Conservation (phyloP, 2,329 filamentous ascomycete species). For the Huntiella moniliformis region DNA sequence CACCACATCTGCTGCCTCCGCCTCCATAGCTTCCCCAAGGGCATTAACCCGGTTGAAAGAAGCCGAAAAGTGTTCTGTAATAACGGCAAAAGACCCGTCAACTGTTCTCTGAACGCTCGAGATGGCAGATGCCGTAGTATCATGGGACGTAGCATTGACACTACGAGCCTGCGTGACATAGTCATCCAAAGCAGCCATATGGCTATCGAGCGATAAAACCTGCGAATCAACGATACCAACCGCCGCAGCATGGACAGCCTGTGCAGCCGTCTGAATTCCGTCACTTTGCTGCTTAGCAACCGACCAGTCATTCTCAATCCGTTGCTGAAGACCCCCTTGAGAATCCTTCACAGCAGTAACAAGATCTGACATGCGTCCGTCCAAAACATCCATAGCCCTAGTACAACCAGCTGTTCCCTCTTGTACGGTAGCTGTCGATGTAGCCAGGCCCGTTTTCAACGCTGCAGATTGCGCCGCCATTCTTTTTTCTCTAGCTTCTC, state of each 20-base stretch:
- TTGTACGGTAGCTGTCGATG: slow-evolving; percentile 46
- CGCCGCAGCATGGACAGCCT: slow-evolving; percentile 78
- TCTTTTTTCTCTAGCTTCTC: slow-evolving; percentile 4
- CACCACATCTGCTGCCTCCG: slow-evolving; percentile 38
- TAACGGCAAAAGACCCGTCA: slow-evolving; percentile 49
- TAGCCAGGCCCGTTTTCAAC: slow-evolving; percentile 14
- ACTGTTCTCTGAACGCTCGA: slow-evolving; percentile 46
- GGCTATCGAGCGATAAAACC: slow-evolving; percentile 66
- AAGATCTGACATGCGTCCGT: slow-evolving; percentile 46
- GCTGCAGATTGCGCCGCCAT: slow-evolving; percentile 5
- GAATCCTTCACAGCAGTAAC: slow-evolving; percentile 54
- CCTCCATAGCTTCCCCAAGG: slow-evolving; percentile 48
- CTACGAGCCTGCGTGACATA: slow-evolving; percentile 68
- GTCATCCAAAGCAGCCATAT: slow-evolving; percentile 78
- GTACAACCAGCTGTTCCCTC: slow-evolving; percentile 47
- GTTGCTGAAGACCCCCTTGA: slow-evolving; percentile 59
- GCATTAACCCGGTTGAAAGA: slow-evolving; percentile 49
- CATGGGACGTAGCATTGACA: slow-evolving; percentile 63
- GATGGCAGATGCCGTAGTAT: slow-evolving; percentile 49
- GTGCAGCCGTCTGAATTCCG: slow-evolving; percentile 67
- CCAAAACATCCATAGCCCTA: slow-evolving; percentile 57
- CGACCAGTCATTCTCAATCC: slow-evolving; percentile 73
- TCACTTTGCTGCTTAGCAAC: slow-evolving; percentile 63
- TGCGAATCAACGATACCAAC: slow-evolving; percentile 79
- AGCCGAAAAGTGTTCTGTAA: slow-evolving; percentile 50